Evolutionary conservation across 2,329 filamentous ascomycete species (phyloP), one percentile per base, ranked within the genome.

Genomic region (Penicillium sp.): DNA sequence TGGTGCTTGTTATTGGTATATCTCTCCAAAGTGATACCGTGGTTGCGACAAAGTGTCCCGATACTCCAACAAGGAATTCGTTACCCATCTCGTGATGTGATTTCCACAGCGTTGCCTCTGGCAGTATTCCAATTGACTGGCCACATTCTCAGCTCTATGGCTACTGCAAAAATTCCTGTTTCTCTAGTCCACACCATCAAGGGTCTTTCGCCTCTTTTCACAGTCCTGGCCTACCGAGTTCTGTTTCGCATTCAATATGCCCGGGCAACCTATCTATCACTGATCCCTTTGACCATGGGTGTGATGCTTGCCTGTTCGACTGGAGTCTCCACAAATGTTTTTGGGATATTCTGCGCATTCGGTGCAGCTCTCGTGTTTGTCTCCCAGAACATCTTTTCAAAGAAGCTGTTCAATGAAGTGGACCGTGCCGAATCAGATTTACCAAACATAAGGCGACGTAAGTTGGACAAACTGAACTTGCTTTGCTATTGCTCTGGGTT

Each of bases 111-210:
- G 0, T 79, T 97, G n/a, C 94, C 94, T 16, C 80, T 99, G 32
- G 93, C 94, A 1, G 82, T 88, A 27, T 99, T 99, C 73, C 92
- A 97, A 73, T 90, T 99, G 47, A 88, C 88, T 34, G 94, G 94
- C 5, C 94, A 99, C 74, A 88, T 99, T 38, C 79, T 97, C 41
- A 96, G 90, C 72, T 96, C 93, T 6, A 94, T 91, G 61, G 93
- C 94, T 27, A 99, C 93, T 30, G 88, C 91, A 47, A 90, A 91
- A 70, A 97, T 99, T 51, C 93, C 94, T 0, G 94, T 99, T 1
- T 97, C 94, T 7, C 82, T 99, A 34, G 94, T 99, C 3, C 94
- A 99, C 74, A 99, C 94, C 1, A 97, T 99, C 76, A 99, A 99
- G 77, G 94, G 94, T 7, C 84, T 99, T 26, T 97, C 93, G 2